These are phyloP conservation scores for Pelargonium cotyledonis DNA, from an alignment of 441 rosid genomes.

Conservation along the genomic window DNA sequence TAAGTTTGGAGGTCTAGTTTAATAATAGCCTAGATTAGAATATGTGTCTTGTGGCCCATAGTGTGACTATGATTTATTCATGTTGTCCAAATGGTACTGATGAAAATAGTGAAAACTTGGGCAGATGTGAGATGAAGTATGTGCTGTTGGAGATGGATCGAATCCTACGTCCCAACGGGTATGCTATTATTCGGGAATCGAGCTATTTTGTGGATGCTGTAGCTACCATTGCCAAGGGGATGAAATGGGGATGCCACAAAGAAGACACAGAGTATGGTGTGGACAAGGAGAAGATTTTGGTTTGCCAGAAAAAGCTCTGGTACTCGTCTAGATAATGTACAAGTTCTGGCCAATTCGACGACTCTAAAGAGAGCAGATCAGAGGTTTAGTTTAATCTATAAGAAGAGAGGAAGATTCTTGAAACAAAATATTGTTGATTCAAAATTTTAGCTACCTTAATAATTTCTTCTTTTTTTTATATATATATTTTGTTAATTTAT, in stretches of 20 bases:
- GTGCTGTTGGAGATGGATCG: slow-evolving; percentile 91
- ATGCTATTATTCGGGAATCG: slow-evolving; percentile 70
- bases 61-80: no score
- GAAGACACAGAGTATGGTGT: slow-evolving; percentile 57
- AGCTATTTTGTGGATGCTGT: slow-evolving; percentile 60
- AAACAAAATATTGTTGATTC: no score
- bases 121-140: slow-evolving; percentile 84
- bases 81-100: not conserved
- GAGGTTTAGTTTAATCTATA: not conserved
- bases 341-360: no score
- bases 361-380: not conserved
- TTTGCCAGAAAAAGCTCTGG: slow-evolving; percentile 94
- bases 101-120: not conserved
- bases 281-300: slow-evolving; percentile 65
- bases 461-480: no score
- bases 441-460: no score
- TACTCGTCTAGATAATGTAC: slow-evolving; percentile 36
- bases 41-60: no score
- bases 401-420: no score
- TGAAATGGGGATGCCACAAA: slow-evolving; percentile 81
- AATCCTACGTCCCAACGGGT: slow-evolving; percentile 76
- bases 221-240: slow-evolving; percentile 56
- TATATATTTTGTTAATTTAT: no score
- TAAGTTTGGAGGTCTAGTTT: no score
- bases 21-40: no score